A percentile compares a stretch with the other conserved stretches of the same genome.
phyloP scores from a whole-genome alignment of 805 yeast genomes.

The Yamadazyma ubonensis region DNA sequence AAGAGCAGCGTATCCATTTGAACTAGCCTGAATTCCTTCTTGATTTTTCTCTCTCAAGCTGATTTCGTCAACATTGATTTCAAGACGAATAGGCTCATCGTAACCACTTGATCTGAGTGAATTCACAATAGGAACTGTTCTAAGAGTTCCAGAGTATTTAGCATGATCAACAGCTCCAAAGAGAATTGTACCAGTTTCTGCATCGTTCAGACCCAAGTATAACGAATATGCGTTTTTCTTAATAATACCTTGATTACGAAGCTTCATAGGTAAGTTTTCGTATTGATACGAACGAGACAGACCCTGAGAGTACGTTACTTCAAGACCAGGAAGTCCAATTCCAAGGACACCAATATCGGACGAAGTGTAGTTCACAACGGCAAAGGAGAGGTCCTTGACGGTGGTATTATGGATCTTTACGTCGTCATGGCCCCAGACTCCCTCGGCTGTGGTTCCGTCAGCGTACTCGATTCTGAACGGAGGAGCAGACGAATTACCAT shows the following conservation, averaged over 20 bases:
- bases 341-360: slow-evolving; percentile 73
- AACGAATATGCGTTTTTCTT: slow-evolving; percentile 35
- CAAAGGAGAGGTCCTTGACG: slow-evolving; percentile 59
- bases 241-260: slow-evolving; percentile 33
- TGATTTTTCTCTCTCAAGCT: slow-evolving; percentile 15
- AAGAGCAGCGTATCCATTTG: slow-evolving; percentile 23
- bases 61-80: slow-evolving; percentile 47
- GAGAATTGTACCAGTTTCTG: slow-evolving; percentile 32
- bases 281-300: slow-evolving; percentile 22
- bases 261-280: slow-evolving; percentile 39
- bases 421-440: slow-evolving; percentile 63
- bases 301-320: slow-evolving; percentile 46
- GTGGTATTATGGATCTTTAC: slow-evolving; percentile 50
- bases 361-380: slow-evolving; percentile 66
- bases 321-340: slow-evolving; percentile 68
- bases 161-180: slow-evolving; percentile 47
- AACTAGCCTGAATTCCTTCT: slow-evolving; percentile 16
- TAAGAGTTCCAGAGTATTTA: slow-evolving; percentile 34
- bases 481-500: slow-evolving; percentile 39
- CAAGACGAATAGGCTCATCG: slow-evolving; percentile 43
- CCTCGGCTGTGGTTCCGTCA: slow-evolving; percentile 48
- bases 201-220: slow-evolving; percentile 27
- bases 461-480: slow-evolving; percentile 47
- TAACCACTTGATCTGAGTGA: slow-evolving; percentile 31
- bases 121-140: slow-evolving; percentile 37